A percentile compares a stretch with the other conserved stretches of the same genome.
Evolutionary conservation across 208 protist species (phyloP).

Genomic region (Trypanosoma melophagium): DNA sequence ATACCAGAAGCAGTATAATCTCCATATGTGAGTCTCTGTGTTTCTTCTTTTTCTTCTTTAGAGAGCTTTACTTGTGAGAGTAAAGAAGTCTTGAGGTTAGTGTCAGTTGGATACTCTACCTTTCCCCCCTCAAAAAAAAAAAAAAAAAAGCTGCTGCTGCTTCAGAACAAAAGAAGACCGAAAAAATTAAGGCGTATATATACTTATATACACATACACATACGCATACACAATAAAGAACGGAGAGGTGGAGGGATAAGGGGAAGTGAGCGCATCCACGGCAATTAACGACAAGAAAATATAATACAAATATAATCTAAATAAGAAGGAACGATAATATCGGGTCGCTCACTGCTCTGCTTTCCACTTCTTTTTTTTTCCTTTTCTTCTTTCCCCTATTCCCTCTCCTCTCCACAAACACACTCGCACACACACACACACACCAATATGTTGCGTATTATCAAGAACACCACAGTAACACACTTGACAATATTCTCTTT

Average conservation of each 20-base stretch:
- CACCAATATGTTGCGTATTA: conserved; percentile 7
- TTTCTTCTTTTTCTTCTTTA: too few species aligned
- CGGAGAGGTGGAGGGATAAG: background rate
- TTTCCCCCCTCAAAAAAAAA: background rate
- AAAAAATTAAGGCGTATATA: background rate
- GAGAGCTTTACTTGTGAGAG: background rate
- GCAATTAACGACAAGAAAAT: background rate
- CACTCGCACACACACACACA: too few species aligned
- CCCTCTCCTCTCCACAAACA: background rate
- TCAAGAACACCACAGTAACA: background rate
- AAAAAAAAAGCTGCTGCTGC: background rate
- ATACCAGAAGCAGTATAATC: too few species aligned
- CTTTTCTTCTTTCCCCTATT: conserved; percentile 5
- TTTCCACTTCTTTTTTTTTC: conserved; percentile 7
- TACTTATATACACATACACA: background rate
- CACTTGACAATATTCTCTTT: background rate
- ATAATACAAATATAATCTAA: background rate
- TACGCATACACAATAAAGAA: background rate
- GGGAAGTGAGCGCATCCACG: background rate
- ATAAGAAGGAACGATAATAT: background rate
- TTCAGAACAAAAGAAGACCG: background rate
- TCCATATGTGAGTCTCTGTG: too few species aligned
- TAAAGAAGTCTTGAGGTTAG: background rate
- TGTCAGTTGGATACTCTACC: background rate
- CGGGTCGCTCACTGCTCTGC: conserved; percentile 1